These are phyloP conservation scores for Pythium apleroticum DNA, from an alignment of 352 stramenopile genomes.

Conservation along the genomic window DNA sequence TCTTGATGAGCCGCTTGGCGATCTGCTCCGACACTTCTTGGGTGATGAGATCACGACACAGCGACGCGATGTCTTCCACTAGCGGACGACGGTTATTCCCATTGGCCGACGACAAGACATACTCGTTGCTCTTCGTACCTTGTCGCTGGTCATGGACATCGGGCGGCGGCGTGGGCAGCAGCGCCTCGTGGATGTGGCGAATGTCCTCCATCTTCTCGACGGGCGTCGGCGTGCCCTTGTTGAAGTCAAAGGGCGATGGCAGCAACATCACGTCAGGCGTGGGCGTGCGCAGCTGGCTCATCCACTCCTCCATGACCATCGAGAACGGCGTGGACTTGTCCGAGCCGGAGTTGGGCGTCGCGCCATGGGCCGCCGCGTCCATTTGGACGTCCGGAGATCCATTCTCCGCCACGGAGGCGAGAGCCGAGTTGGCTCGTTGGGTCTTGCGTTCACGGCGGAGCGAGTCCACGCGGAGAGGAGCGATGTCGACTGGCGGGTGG, in stretches of 20 bases:
- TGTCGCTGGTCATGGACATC: constrained; percentile 60
- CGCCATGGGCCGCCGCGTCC: constrained; percentile 2
- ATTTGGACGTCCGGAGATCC: constrained; percentile 25
- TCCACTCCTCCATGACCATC: constrained; percentile 77
- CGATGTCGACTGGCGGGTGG: constrained; percentile 19
- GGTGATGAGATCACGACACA: constrained; percentile 76
- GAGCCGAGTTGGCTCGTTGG: neutral
- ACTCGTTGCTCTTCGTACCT: constrained; percentile 60
- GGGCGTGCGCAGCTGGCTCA: constrained; percentile 72
- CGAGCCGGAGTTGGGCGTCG: constrained; percentile 21
- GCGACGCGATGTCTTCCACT: constrained; percentile 75
- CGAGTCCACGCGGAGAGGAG: constrained; percentile 18
- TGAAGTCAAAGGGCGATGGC: constrained; percentile 79
- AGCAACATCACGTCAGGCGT: constrained; percentile 79
- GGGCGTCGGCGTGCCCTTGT: constrained; percentile 70
- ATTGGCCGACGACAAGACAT: constrained; percentile 38
- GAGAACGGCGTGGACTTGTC: constrained; percentile 60
- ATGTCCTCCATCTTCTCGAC: constrained; percentile 73
- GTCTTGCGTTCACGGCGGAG: constrained; percentile 12
- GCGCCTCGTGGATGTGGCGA: constrained; percentile 66
- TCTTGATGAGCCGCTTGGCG: constrained; percentile 22
- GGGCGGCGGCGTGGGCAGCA: constrained; percentile 67
- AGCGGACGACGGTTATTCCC: constrained; percentile 47
- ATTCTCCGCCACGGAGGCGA: constrained; percentile 23
- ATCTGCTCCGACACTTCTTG: constrained; percentile 44